Evolutionary conservation across 140 eudicot species (phyloP), one percentile per base, ranked within the genome.

Genomic region (Ambrosia hybrid): DNA sequence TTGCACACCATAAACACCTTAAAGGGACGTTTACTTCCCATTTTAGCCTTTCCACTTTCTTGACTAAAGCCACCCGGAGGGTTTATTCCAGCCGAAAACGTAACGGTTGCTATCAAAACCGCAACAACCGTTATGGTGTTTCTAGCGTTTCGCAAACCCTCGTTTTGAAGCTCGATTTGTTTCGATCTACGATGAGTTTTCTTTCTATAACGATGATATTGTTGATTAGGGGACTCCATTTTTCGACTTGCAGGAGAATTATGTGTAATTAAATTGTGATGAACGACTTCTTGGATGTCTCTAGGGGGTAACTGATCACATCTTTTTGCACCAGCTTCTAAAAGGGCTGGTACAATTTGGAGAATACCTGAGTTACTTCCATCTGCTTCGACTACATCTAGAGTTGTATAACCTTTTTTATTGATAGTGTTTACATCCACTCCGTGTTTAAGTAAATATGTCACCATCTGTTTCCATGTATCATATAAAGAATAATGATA

Each of bases 41-140:
- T 10, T 51, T 13, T 41, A 0, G 95, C 86, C 57, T 78, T 78
- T 2, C 95, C 95, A 0, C 56, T 67, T 0, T 55, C 80, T 51
- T 85, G 86, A 36, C 63, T 43, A 43, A 85, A 83, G 15, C 95
- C 88, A 2, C 95, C 95, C 0, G 91, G 95, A 65, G 95, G 91
- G 75, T 83, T 85, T 11, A 85, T 71, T 15, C 90, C 95, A 1
- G 80, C 88, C 2, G 95, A 67, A 56, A 82, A 88, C 3, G 95
- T 82, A 15, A 88, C 95, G 0, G 95, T 88, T 48, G 88, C 91
- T 69, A 88, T 83, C 55, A 88, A 52, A 12, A 88, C 88, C 0
- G 91, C 88, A 11, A 88, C 95, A 13, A 88, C 17, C 0, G 83
- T 78, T 38, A 85, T 80, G 21, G 95, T 88, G 76, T 88, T 85